phyloP scores from a whole-genome alignment of 2,329 filamentous ascomycete species.

The Xylariomycetidae sp. region DNA sequence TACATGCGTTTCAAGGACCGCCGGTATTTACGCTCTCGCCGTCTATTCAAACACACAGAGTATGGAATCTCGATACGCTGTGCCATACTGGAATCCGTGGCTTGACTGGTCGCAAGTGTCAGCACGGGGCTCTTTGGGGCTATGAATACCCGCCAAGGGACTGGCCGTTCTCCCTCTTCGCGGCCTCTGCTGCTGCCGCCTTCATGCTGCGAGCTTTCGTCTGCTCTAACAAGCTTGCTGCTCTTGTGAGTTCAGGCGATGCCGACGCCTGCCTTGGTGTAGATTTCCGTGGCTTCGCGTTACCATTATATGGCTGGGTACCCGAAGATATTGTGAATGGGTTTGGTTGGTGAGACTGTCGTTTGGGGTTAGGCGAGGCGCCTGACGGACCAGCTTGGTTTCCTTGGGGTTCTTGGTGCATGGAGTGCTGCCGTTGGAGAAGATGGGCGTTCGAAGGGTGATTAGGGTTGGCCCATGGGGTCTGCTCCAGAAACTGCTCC shows the following conservation, averaged over 20 bases:
- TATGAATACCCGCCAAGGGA: slow-evolving; percentile 23
- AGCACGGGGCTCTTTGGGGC: too few species aligned
- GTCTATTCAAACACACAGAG: slow-evolving; percentile 20
- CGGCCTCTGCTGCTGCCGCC: slow-evolving; percentile 16
- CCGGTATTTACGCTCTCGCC: slow-evolving; percentile 10
- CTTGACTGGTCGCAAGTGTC: too few species aligned
- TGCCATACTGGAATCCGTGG: too few species aligned
- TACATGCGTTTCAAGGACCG: too few species aligned
- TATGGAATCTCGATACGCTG: too few species aligned
- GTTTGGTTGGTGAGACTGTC: slow-evolving; percentile 32
- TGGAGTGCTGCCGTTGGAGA: slow-evolving; percentile 33
- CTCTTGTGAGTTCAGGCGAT: slow-evolving; percentile 39
- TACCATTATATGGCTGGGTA: slow-evolving; percentile 24
- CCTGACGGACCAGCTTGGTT: slow-evolving; percentile 21
- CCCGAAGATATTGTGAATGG: slow-evolving; percentile 29
- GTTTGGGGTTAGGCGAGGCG: slow-evolving; percentile 29
- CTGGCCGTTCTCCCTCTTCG: slow-evolving; percentile 26
- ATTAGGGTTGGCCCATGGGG: slow-evolving; percentile 87
- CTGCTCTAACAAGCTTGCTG: slow-evolving; percentile 26
- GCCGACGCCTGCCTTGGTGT: slow-evolving; percentile 26
- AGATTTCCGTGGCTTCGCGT: slow-evolving; percentile 18
- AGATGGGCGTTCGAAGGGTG: slow-evolving; percentile 57
- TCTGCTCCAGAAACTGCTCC: slow-evolving; percentile 83
- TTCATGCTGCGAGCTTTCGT: slow-evolving; percentile 24
- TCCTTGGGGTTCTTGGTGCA: slow-evolving; percentile 26